Evolutionary conservation across 1,284 basidiomycete species (phyloP).

Genomic region (Ustilago loliicola): DNA sequence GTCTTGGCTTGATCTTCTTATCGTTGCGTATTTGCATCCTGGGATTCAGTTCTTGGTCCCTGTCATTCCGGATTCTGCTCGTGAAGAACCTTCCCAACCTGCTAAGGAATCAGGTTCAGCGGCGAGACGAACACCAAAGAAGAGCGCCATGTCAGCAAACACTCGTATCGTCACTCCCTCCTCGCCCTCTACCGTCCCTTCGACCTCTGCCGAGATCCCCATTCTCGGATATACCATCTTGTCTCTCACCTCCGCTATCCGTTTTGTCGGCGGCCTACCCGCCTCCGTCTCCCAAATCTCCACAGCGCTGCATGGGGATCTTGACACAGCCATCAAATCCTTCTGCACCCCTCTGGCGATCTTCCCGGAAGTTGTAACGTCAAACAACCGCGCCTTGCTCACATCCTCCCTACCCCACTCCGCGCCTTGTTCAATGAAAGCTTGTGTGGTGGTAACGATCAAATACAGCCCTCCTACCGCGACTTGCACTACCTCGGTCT

Average conservation of each 20-base stretch:
- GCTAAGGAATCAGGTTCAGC: too few species aligned
- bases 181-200: slow-evolving; percentile 16
- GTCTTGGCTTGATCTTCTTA: slow-evolving; percentile 63
- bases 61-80: slow-evolving; percentile 12
- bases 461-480: slow-evolving; percentile 32
- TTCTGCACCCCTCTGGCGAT: slow-evolving; percentile 27
- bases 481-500: slow-evolving; percentile 13
- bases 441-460: slow-evolving; percentile 13
- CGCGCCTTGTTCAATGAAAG: background rate
- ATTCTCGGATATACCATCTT: slow-evolving; percentile 21
- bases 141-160: slow-evolving; percentile 51
- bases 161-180: slow-evolving; percentile 29
- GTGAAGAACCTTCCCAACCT: background rate
- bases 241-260: background rate
- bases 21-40: slow-evolving; percentile 56
- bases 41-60: slow-evolving; percentile 27
- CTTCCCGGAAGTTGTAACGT: slow-evolving; percentile 61
- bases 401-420: slow-evolving; percentile 14
- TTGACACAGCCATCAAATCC: slow-evolving; percentile 26
- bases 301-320: background rate
- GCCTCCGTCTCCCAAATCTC: background rate
- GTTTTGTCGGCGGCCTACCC: slow-evolving; percentile 27
- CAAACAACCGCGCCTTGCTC: slow-evolving; percentile 48
- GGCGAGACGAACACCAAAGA: slow-evolving; percentile 40
- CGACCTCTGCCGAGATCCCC: slow-evolving; percentile 8